A percentile compares a stretch with the other conserved stretches of the same genome.
Conservation (phyloP, 225 moss, liverwort and hornwort genomes). For the Marchantia polymorpha region DNA sequence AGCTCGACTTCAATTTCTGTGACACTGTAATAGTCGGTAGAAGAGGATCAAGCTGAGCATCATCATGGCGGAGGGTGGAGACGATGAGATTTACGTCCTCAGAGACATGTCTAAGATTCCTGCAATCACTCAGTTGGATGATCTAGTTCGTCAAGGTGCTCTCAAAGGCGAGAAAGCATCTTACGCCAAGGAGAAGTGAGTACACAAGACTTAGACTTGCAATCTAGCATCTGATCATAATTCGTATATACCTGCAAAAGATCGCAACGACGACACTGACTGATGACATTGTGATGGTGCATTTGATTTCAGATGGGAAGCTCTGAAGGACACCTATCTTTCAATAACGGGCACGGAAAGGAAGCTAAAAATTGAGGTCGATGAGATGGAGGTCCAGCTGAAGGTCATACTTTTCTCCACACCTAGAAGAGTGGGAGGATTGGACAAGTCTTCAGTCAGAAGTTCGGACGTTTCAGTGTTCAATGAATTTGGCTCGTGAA, state of each 20-base stretch:
- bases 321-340: conserved; percentile 52
- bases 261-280: neutral
- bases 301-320: conserved; percentile 46
- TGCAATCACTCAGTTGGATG: conserved; percentile 54
- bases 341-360: conserved; percentile 48
- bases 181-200: conserved; percentile 55
- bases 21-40: too few relatives aligned
- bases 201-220: neutral
- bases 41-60: too few relatives aligned
- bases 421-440: neutral
- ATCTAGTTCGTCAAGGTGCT: conserved; percentile 60
- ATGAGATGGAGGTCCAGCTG: conserved; percentile 58
- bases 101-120: conserved; percentile 32
- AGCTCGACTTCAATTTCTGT: too few relatives aligned
- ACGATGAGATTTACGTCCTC: conserved; percentile 32
- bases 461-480: neutral
- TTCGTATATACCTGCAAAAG: neutral
- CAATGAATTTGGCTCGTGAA: neutral
- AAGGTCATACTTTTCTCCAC: conserved; percentile 37
- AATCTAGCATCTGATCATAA: neutral
- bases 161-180: conserved; percentile 45
- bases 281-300: neutral
- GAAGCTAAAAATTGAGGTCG: conserved; percentile 39
- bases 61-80: conserved; percentile 13
- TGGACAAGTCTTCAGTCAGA: neutral